Base-by-base conservation (phyloP, 2,329 filamentous ascomycete species). In the Teratosphaeria zuluensis region DNA sequence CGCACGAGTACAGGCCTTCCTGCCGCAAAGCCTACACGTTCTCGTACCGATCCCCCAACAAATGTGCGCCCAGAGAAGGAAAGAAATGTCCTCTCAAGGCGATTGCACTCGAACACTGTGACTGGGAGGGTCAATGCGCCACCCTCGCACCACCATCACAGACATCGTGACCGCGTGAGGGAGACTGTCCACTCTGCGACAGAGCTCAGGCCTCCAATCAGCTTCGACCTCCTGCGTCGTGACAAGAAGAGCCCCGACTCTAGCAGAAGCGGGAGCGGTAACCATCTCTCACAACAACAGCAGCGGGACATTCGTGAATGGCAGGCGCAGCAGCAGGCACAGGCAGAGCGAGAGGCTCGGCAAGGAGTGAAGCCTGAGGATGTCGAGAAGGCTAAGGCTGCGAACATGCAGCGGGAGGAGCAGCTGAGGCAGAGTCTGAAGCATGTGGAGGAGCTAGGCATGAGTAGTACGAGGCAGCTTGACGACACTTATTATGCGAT, bases 401-500 rank as follows among this genome's bases (percentile, higher is more conserved):
- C 66, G 63, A 72, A 71, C 66, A 74, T 58, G 68, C 74, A 68
- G 64, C 70, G 76, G 67, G 69, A 66, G 66, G 67, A 65, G 54
- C 72, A 77, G 56, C 69, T 79, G 8, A 70, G 72, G 6, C 59
- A 65, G 21, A 72, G 74, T 24, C 66, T 80, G 9, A 72, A 75
- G 56, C 64, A 63, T 54, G 77, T 91, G 11, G 69, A 72, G 57
- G 69, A 70, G 80, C 80, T 64, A 75, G 79, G 33, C 80, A 85
- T 69, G 87, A 87, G 24, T 79, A 83, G 58, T 28, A 88, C 85
- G 16, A 79, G 81, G 61, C 81, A 81, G 35, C 81, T 92, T 51
- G 88, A 92, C 70, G 83, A 87, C 59, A 86, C 86, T 2, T 92
- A 91, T 74, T 88, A 88, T 63, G 82, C 83, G 0, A 81, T 91